These are phyloP conservation scores for Clitocybe nebularis DNA, from an alignment of 1,284 basidiomycete genomes.

Conservation along the genomic window DNA sequence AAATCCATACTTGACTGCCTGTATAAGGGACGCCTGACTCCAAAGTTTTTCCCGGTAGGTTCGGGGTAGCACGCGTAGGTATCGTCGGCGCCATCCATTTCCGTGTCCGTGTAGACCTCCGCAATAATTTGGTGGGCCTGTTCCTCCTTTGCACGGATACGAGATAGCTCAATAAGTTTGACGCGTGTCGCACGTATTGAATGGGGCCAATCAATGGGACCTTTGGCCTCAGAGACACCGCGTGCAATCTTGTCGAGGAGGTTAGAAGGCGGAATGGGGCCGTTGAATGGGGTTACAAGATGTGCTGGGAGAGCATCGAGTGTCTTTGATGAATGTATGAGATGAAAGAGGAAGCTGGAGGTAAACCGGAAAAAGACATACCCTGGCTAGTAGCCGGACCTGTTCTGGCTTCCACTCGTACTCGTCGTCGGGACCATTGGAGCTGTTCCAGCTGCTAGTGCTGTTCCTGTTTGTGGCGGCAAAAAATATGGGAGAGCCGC, in stretches of 20 bases:
- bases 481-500: slow-evolving; percentile 44
- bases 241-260: slow-evolving; percentile 79
- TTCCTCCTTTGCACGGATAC: slow-evolving; percentile 54
- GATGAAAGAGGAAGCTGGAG: slow-evolving; percentile 7
- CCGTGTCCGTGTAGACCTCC: slow-evolving; percentile 26
- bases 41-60: slow-evolving; percentile 18
- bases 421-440: slow-evolving; percentile 62
- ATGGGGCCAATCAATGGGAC: slow-evolving; percentile 72
- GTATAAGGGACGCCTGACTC: slow-evolving; percentile 55
- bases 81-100: slow-evolving; percentile 33
- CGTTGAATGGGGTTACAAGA: slow-evolving; percentile 76
- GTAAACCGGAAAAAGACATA: slow-evolving; percentile 24
- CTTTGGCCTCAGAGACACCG: slow-evolving; percentile 66
- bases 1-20: slow-evolving; percentile 85
- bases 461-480: slow-evolving; percentile 61
- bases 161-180: slow-evolving; percentile 73
- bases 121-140: slow-evolving; percentile 28
- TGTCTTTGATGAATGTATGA: slow-evolving; percentile 42
- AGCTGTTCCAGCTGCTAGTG: slow-evolving; percentile 79
- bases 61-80: slow-evolving; percentile 18
- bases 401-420: slow-evolving; percentile 75
- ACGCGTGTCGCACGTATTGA: slow-evolving; percentile 73
- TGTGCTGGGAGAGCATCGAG: slow-evolving; percentile 78
- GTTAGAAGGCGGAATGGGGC: slow-evolving; percentile 74
- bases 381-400: slow-evolving; percentile 58